Evolutionary conservation across 139 green algal genomes (phyloP).

Genomic region (Microglena sp.): DNA sequence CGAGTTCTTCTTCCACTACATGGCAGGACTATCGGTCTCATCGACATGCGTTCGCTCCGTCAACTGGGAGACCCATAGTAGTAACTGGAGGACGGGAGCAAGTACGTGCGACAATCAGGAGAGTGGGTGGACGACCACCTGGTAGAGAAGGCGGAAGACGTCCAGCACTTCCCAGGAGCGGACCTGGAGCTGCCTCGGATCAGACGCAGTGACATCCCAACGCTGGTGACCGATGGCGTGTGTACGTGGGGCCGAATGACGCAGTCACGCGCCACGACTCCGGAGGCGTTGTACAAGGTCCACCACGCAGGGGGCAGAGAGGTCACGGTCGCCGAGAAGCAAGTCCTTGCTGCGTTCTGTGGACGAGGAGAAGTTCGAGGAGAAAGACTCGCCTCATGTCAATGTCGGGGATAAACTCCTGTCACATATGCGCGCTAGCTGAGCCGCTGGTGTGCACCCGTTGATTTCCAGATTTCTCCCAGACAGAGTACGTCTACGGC

Average conservation of each 20-base stretch:
- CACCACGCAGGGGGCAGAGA: neutral
- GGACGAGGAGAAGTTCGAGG: slow-evolving; percentile 7
- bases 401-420: slow-evolving; percentile 9
- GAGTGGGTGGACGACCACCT: too few species aligned
- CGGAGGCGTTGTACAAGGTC: slow-evolving; percentile 9
- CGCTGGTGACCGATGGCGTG: neutral
- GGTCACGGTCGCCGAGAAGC: slow-evolving; percentile 9
- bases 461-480: too few species aligned
- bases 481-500: too few species aligned
- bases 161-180: neutral
- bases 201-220: slow-evolving; percentile 10
- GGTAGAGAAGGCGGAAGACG: too few species aligned
- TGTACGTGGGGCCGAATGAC: slow-evolving; percentile 1
- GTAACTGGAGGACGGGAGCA: neutral
- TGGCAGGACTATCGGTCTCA: slow-evolving; percentile 92
- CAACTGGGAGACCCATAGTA: slow-evolving; percentile 3
- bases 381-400: neutral
- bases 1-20: slow-evolving; percentile 98
- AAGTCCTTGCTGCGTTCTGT: slow-evolving; percentile 18
- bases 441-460: too few species aligned
- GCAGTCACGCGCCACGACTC: slow-evolving; percentile 13
- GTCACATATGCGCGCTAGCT: too few species aligned
- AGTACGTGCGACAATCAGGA: slow-evolving; percentile 11
- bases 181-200: slow-evolving; percentile 8
- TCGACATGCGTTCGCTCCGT: slow-evolving; percentile 85